Evolutionary conservation across 2,329 filamentous ascomycete species (phyloP).

Genomic region (Microdochium paspali): DNA sequence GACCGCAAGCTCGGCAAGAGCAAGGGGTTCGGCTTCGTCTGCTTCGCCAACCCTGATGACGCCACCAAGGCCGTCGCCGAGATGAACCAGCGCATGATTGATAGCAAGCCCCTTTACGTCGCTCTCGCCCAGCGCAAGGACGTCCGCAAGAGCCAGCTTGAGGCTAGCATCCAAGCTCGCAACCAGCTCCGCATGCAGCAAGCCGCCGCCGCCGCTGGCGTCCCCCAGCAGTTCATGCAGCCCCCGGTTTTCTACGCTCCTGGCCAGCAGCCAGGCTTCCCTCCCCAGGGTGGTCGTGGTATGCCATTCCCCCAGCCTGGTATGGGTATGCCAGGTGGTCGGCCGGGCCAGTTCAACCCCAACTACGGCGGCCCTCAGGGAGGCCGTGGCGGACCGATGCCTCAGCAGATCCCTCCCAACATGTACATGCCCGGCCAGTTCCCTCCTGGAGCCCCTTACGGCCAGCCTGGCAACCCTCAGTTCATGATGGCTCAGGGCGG

Average conservation of each 20-base stretch:
- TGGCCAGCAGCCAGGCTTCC: slow-evolving; percentile 65
- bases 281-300: slow-evolving; percentile 54
- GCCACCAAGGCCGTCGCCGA: slow-evolving; percentile 98
- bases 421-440: slow-evolving; percentile 79
- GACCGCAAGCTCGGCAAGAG: slow-evolving; percentile 83
- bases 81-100: slow-evolving; percentile 99
- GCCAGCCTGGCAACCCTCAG: slow-evolving; percentile 70
- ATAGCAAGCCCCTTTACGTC: slow-evolving; percentile 94
- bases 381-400: slow-evolving; percentile 70
- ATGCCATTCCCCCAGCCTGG: slow-evolving; percentile 57
- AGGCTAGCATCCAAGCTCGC: slow-evolving; percentile 97
- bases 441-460: slow-evolving; percentile 68
- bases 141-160: slow-evolving; percentile 97
- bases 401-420: slow-evolving; percentile 79
- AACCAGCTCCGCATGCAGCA: slow-evolving; percentile 99
- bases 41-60: slow-evolving; percentile 99
- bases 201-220: slow-evolving; percentile 79
- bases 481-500: slow-evolving; percentile 66
- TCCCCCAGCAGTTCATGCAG: slow-evolving; percentile 82
- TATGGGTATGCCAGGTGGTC: slow-evolving; percentile 65
- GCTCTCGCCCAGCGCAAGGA: slow-evolving; percentile 98
- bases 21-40: slow-evolving; percentile 99
- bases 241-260: slow-evolving; percentile 87
- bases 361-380: slow-evolving; percentile 76
- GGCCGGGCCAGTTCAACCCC: slow-evolving; percentile 72